Evolutionary conservation across 108 stramenopile species (phyloP), one percentile per base, ranked within the genome.

Genomic region (Cyclotella distinguenda): DNA sequence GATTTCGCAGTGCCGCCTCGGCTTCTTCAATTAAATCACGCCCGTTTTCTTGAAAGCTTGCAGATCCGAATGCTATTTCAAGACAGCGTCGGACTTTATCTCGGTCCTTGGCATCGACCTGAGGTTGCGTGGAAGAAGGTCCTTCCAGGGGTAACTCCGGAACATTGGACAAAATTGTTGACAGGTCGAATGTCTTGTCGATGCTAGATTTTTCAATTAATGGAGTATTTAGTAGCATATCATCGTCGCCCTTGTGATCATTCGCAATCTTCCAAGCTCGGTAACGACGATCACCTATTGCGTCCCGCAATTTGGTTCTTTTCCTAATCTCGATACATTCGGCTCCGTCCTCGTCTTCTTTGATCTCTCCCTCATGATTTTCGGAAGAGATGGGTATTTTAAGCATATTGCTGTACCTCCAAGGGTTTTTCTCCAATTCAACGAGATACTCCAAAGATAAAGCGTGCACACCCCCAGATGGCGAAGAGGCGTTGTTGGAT

Each of bases 1-100:
- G 79, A 42, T 90, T 89, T 11, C 86, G 77, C 23, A 94, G 70
- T 19, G 92, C 92, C 30, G 80, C 60, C 64, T 94, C 89, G 18
- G 88, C 87, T 31, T 90, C 88, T 42, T 63, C 72, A 34, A 90
- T 79, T 13, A 93, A 70, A 75, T 87, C 84, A 45, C 81, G 64
- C 15, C 82, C 86, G 65, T 87, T 87, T 40, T 88, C 84, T 19
- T 80, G 1, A 55, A 84, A 84, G n/a, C 67, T 60, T 3, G 51
- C 39, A 4, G 51, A 61, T 27, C 74, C 78, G 47, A 79, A 79
- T 6, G 74, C 79, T 21, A 58, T 56, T 54, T 89, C 90, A 18
- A 92, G 60, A 55, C 88, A 88, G 22, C 77, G 77, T 22, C 88
- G 70, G 6, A 93, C 74, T 46, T 78, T 74, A 60, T 93, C 85